Evolutionary conservation across 2,329 filamentous ascomycete species (phyloP).

Genomic region (Diaporthe humulicola): DNA sequence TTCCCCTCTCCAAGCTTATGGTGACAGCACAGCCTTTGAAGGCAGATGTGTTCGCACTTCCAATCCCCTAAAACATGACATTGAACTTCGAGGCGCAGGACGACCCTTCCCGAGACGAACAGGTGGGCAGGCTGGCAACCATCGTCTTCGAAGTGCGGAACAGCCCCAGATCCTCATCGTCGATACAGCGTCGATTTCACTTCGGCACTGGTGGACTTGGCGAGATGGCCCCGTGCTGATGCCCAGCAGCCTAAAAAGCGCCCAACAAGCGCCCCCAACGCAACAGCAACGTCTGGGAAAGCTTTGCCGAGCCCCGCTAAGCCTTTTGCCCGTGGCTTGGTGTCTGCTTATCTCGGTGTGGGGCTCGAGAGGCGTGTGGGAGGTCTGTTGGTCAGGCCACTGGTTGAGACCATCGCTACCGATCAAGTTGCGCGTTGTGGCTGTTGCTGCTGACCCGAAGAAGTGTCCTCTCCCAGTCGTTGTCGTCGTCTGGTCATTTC

Average conservation of each 20-base stretch:
- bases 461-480: background rate
- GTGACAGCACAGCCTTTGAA: background rate
- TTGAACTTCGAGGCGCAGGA: background rate
- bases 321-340: constrained; percentile 15
- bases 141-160: background rate
- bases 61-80: background rate
- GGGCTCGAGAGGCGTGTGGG: background rate
- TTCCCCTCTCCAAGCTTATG: background rate
- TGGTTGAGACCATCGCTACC: background rate
- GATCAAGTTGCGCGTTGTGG: background rate
- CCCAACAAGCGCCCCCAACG: background rate
- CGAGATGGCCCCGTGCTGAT: constrained; percentile 19
- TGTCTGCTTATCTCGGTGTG: background rate
- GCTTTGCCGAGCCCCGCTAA: constrained; percentile 29
- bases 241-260: background rate
- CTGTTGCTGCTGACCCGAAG: background rate
- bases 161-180: background rate
- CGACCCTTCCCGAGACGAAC: background rate
- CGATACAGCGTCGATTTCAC: background rate
- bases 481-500: background rate
- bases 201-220: constrained; percentile 16
- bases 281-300: constrained; percentile 4
- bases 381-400: background rate
- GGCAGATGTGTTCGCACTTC: background rate
- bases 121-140: background rate